A percentile compares a stretch with the other conserved stretches of the same genome.
These are phyloP conservation scores for Pichia sp. DNA, from an alignment of 1,139 yeast genomes.

Conservation along the genomic window DNA sequence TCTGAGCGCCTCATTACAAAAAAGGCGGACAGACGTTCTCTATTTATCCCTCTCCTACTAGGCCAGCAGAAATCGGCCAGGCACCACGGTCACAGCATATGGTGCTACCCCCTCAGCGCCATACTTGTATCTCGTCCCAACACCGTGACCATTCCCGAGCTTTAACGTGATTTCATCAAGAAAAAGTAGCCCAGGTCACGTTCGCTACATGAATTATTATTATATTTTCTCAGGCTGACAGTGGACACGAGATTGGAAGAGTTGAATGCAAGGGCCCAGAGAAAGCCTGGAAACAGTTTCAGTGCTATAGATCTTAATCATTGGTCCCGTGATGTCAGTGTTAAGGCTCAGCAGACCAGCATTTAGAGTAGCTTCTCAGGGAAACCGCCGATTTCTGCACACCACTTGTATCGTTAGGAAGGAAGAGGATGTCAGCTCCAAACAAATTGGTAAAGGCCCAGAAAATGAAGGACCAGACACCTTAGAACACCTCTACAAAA, in stretches of 20 bases:
- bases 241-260: neutral
- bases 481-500: constrained; percentile 11
- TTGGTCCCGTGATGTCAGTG: neutral
- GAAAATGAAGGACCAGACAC: constrained; percentile 2
- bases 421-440: neutral
- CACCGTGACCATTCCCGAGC: neutral
- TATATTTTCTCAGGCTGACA: neutral
- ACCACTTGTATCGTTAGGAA: neutral
- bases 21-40: neutral
- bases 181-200: neutral
- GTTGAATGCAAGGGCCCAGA: too few relatives aligned
- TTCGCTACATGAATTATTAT: neutral
- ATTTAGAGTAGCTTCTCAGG: neutral
- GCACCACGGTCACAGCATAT: too few relatives aligned
- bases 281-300: too few relatives aligned
- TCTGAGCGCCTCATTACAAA: too few relatives aligned
- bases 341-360: neutral
- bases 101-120: neutral
- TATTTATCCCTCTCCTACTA: neutral
- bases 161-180: neutral
- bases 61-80: neutral
- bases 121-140: neutral
- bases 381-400: neutral
- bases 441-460: neutral
- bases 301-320: too few relatives aligned